Conservation (phyloP, 1,284 basidiomycete species). For the Ustilago cynodontis region DNA sequence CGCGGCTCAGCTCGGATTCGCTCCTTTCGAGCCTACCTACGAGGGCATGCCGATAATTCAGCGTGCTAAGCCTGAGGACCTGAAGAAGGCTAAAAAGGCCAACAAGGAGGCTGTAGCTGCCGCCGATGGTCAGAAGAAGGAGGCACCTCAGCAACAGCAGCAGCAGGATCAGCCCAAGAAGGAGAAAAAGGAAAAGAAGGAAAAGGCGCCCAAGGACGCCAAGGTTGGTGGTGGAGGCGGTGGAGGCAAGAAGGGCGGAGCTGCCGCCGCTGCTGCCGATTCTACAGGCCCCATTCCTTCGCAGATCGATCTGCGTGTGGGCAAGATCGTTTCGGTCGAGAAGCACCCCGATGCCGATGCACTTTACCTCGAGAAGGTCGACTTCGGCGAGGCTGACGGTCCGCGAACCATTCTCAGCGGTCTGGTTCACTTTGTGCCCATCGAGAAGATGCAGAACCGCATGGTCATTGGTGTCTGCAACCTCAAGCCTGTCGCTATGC, state of each 20-base stretch:
- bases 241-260: constrained; percentile 56
- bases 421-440: constrained; percentile 68
- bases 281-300: constrained; percentile 60
- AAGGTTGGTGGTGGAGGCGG: constrained; percentile 56
- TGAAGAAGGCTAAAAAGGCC: constrained; percentile 61
- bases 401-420: constrained; percentile 68
- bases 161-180: constrained; percentile 44
- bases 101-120: constrained; percentile 50
- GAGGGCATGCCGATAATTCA: constrained; percentile 66
- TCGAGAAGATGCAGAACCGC: constrained; percentile 68
- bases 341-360: constrained; percentile 68
- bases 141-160: constrained; percentile 27
- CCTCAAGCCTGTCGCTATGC: constrained; percentile 68
- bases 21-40: constrained; percentile 62
- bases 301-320: constrained; percentile 67
- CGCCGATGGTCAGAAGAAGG: constrained; percentile 29
- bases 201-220: constrained; percentile 60
- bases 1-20: constrained; percentile 48
- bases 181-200: constrained; percentile 61
- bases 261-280: constrained; percentile 52
- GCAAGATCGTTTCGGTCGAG: constrained; percentile 66
- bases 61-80: constrained; percentile 56
- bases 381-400: constrained; percentile 69
- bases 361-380: constrained; percentile 68
- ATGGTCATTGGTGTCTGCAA: constrained; percentile 69